Evolutionary conservation across 768 basidiomycete genomes (phyloP).

Genomic region (Clavulina sp.): DNA sequence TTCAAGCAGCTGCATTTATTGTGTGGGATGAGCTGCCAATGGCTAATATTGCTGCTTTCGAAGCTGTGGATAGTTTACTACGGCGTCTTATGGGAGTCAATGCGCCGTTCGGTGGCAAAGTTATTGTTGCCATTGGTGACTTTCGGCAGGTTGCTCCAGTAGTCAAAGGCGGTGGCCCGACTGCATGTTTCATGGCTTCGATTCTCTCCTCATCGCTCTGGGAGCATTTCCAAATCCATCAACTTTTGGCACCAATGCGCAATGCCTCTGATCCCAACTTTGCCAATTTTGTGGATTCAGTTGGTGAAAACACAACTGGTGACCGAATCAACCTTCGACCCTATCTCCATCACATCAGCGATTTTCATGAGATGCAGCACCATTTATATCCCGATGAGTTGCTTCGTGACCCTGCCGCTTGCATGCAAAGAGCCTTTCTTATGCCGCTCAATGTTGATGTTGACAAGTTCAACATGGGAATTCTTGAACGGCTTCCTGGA

Average conservation of each 20-base stretch:
- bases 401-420: background rate
- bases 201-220: background rate
- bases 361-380: background rate
- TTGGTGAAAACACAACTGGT: background rate
- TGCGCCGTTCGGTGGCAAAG: slow-evolving; percentile 2
- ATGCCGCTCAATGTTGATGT: background rate
- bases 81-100: slow-evolving; percentile 15
- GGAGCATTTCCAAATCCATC: background rate
- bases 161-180: background rate
- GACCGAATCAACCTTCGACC: background rate
- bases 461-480: background rate
- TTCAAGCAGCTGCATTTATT: slow-evolving; percentile 18
- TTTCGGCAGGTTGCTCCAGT: background rate
- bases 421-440: background rate
- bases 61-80: slow-evolving; percentile 22
- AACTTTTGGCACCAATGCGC: background rate
- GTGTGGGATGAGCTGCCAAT: slow-evolving; percentile 30
- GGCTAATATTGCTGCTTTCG: slow-evolving; percentile 21
- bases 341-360: background rate
- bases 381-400: background rate
- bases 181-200: background rate
- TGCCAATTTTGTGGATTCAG: background rate
- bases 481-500: background rate
- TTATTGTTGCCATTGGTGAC: background rate
- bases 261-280: background rate